Percentiles rank a stretch among this genome's conserved stretches.
Conservation (phyloP, 345 rosid species). For the Corymbia maculata region DNA sequence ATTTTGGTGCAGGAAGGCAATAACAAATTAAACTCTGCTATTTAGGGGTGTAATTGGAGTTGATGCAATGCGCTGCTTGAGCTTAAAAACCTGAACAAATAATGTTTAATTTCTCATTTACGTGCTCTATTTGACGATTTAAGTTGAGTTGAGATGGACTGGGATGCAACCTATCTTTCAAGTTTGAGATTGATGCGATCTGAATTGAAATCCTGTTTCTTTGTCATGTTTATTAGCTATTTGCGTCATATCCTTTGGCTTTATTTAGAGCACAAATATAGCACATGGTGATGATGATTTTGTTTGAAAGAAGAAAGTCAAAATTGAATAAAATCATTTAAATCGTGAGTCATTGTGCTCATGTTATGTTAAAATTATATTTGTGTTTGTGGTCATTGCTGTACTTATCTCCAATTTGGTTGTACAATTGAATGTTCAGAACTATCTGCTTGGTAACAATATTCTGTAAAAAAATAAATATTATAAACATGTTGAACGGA, state of each 20-base stretch:
- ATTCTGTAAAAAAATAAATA: neutral
- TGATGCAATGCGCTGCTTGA: neutral
- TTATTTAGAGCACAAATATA: neutral
- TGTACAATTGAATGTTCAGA: neutral
- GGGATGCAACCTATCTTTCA: neutral
- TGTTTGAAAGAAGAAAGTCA: neutral
- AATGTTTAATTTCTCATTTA: neutral
- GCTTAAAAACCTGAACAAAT: neutral
- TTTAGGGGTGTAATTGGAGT: neutral
- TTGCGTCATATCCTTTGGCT: neutral
- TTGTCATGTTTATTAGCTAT: neutral
- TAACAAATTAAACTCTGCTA: neutral
- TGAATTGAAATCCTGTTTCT: no score
- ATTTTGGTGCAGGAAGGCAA: neutral
- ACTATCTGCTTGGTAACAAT: neutral
- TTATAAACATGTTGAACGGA: neutral
- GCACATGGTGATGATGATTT: neutral
- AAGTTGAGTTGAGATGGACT: neutral
- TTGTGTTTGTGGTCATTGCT: neutral
- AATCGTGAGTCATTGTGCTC: neutral
- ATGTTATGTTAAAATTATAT: neutral
- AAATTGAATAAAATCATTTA: neutral
- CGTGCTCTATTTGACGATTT: neutral
- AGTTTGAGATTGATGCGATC: neutral
- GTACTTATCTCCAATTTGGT: neutral